Base-by-base conservation (phyloP, 2,329 filamentous ascomycete genomes). In the Aspergillus glaucus region DNA sequence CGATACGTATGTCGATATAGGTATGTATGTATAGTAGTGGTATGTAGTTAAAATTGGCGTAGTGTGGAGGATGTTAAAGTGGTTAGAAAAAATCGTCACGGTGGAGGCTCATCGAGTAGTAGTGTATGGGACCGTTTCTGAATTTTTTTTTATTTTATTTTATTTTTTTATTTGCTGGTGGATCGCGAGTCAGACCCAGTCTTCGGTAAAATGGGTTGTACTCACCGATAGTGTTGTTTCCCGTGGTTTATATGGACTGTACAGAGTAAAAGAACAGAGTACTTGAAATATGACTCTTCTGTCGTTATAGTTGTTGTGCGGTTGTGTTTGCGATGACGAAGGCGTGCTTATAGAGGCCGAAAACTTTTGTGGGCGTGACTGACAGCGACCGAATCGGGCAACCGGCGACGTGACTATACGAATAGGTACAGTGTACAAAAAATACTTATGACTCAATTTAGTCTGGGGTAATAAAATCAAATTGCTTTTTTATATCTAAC, bases 101-200 rank as follows among this genome's bases (percentile, higher is more conserved):
- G 55, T 49, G 55, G 56, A 55, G 48, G 51, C 55, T 54, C 58
- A 60, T 50, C 48, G 44, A 53, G 43, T 15, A 53, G 43, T 36
- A 34, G 50, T 45, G 45, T 50, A 54, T 53, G 37, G 41, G 48
- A 46, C 47, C 50, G 55, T 52, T 30, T 30, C 26, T 30, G 26
- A 46, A 44, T 12, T 46, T 28, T 30, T 40, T 39, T 24, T 43
- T 19, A 24, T n/a, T n/a, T n/a, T n/a, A 15, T 15, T 15, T 15
- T 15, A 1, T 15, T 15, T 15, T 36, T 42, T 32, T 28, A 24
- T 15, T 37, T 5, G 39, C 24, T 32, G 22, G 44, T 50, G 45
- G 21, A 39, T 30, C 37, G 24, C 19, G 9, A 48, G 43, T 46
- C 42, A 50, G 54, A 50, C 50, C 48, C 52, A 55, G 54, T 50